A percentile compares a stretch with the other conserved stretches of the same genome.
These are phyloP conservation scores for Saksenaea oblongispora DNA, from an alignment of 371 early-diverging fungal species.

Conservation along the genomic window DNA sequence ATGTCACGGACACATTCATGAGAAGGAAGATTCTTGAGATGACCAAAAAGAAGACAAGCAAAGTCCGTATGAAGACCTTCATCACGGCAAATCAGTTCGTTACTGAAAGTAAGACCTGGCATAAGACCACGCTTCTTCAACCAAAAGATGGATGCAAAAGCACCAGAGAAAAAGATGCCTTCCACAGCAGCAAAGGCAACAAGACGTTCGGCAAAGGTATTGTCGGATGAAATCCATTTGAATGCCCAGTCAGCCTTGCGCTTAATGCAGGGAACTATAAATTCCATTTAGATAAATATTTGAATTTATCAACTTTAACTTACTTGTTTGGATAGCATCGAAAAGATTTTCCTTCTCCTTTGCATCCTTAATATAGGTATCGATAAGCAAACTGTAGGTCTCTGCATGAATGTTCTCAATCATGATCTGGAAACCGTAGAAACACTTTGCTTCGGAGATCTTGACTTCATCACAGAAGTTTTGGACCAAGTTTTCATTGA, in stretches of 20 bases:
- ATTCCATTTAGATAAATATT: conserved; percentile 4
- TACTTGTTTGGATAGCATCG: conserved; percentile 95
- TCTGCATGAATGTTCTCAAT: conserved; percentile 99
- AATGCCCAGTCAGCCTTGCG: conserved; percentile 99
- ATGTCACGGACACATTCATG: conserved; percentile 74
- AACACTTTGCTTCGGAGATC: conserved; percentile 97
- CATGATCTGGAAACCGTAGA: conserved; percentile 99
- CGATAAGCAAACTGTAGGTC: conserved; percentile 98
- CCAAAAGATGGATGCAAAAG: conserved; percentile 99
- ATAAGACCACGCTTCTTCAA: conserved; percentile 99
- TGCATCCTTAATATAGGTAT: conserved; percentile 96
- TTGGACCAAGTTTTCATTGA: conserved; percentile 98
- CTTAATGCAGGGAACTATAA: conserved; percentile 91
- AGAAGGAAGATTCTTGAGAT: conserved; percentile 81
- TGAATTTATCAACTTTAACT: conserved; percentile 17
- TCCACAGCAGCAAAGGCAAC: conserved; percentile 99
- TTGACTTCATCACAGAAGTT: conserved; percentile 98
- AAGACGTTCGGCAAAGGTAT: conserved; percentile 95
- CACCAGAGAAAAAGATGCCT: conserved; percentile 99
- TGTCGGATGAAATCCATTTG: conserved; percentile 91
- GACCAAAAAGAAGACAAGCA: conserved; percentile 97
- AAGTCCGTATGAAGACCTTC: conserved; percentile 99
- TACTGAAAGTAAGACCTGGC: conserved; percentile 99
- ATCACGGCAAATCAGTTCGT: conserved; percentile 99
- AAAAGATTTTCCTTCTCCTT: conserved; percentile 90